These are phyloP conservation scores for Teratosphaeria gauchensis DNA, from an alignment of 2,329 filamentous ascomycete genomes.

Conservation along the genomic window DNA sequence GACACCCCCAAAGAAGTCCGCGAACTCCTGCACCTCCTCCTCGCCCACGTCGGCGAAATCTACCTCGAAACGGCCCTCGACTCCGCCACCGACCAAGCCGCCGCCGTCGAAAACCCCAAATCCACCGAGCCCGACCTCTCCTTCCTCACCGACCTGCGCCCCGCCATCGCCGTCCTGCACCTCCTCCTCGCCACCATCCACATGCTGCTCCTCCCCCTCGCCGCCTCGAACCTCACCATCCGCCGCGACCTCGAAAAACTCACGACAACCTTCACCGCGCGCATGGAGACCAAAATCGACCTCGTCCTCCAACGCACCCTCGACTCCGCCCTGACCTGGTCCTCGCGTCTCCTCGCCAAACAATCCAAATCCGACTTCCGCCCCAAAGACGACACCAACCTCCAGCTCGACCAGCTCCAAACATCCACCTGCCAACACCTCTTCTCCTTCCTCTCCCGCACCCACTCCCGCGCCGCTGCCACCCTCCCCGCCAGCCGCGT, in stretches of 20 bases:
- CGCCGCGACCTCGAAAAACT: conserved; percentile 82
- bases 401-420: conserved; percentile 62
- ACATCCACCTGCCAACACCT: conserved; percentile 77
- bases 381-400: conserved; percentile 66
- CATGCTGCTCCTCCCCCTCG: conserved; percentile 81
- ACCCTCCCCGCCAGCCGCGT: conserved; percentile 71
- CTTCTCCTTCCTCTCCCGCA: conserved; percentile 63
- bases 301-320: conserved; percentile 59
- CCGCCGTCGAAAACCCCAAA: conserved; percentile 59
- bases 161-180: conserved; percentile 79
- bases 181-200: conserved; percentile 88
- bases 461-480: conserved; percentile 52
- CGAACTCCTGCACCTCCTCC: conserved; percentile 69
- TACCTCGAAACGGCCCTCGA: conserved; percentile 59
- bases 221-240: conserved; percentile 81
- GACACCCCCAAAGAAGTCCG: conserved; percentile 94
- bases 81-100: conserved; percentile 63
- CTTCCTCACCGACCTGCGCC: conserved; percentile 69
- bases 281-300: conserved; percentile 77
- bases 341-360: conserved; percentile 57
- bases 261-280: conserved; percentile 60
- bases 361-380: conserved; percentile 88
- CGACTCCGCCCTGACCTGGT: conserved; percentile 67
- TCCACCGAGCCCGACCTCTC: conserved; percentile 81
- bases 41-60: conserved; percentile 80